A percentile compares a stretch with the other conserved stretches of the same genome.
These are phyloP conservation scores for Exophiala phaeomuriformis DNA, from an alignment of 2,329 filamentous ascomycete genomes.

Conservation along the genomic window DNA sequence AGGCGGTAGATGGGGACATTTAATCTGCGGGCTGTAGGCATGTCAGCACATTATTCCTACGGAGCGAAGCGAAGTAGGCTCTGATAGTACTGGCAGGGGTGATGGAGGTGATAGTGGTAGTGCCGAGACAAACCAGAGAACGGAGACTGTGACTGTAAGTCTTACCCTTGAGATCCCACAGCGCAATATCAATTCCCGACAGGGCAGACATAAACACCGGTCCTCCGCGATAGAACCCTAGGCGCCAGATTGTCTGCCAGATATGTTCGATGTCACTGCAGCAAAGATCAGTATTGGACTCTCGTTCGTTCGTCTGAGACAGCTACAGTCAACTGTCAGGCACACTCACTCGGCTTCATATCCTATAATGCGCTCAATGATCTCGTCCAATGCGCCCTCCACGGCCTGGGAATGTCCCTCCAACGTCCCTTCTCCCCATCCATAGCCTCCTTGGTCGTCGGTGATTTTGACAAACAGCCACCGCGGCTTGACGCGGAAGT, in stretches of 20 bases:
- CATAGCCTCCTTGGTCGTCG: conserved; percentile 56
- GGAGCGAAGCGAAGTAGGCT: conserved; percentile 31
- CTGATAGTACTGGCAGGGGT: too few species aligned
- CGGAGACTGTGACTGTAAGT: too few species aligned
- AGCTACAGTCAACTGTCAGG: background rate
- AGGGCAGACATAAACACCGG: conserved; percentile 75
- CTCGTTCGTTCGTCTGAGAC: background rate
- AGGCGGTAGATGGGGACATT: conserved; percentile 66
- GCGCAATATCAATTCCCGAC: conserved; percentile 68
- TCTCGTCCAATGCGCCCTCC: conserved; percentile 64
- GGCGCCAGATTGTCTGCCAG: conserved; percentile 59
- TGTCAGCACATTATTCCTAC: background rate
- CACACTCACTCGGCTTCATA: conserved; percentile 57
- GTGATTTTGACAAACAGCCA: conserved; percentile 74
- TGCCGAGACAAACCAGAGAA: too few species aligned
- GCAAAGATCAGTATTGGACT: background rate
- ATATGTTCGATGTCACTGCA: conserved; percentile 64
- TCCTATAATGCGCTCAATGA: conserved; percentile 55
- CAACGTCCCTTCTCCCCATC: conserved; percentile 68
- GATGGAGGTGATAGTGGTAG: background rate
- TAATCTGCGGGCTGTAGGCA: conserved; percentile 42
- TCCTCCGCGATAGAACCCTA: conserved; percentile 68
- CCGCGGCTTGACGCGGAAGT: conserved; percentile 65
- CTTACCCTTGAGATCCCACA: conserved; percentile 68
- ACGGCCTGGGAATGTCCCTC: conserved; percentile 69